A percentile compares a stretch with the other conserved stretches of the same genome.
phyloP scores from a whole-genome alignment of 768 basidiomycete species.

The Serendipita sp. region DNA sequence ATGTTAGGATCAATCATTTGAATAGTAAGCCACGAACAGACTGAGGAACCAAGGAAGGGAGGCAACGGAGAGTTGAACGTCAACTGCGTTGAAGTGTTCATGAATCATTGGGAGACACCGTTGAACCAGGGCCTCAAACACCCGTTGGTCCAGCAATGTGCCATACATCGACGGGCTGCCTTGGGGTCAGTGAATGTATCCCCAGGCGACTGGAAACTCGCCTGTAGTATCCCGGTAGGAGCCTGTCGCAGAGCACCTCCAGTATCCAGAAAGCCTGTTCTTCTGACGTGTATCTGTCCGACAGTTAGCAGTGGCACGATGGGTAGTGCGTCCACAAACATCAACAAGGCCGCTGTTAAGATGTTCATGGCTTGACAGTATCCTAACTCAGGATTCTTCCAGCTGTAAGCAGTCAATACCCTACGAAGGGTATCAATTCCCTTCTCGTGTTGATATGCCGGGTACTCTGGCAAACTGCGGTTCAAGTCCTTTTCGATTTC shows the following conservation, averaged over 20 bases:
- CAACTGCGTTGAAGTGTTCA: constrained; percentile 77
- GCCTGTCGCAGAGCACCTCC: constrained; percentile 83
- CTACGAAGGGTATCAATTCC: constrained; percentile 74
- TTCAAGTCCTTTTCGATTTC: constrained; percentile 99
- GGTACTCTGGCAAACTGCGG: constrained; percentile 89
- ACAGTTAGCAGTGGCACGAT: background rate
- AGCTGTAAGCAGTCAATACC: constrained; percentile 89
- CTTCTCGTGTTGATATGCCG: constrained; percentile 81
- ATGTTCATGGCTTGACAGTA: constrained; percentile 99
- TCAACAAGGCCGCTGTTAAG: constrained; percentile 83
- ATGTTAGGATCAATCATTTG: constrained; percentile 14
- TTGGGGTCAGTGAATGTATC: background rate
- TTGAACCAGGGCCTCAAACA: constrained; percentile 87
- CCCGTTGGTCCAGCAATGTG: constrained; percentile 93
- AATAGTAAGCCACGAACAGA: constrained; percentile 39
- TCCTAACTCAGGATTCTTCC: constrained; percentile 85
- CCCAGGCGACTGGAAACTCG: constrained; percentile 17
- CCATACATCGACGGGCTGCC: constrained; percentile 93
- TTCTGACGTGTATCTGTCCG: constrained; percentile 88
- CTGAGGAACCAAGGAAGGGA: constrained; percentile 98
- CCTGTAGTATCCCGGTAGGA: constrained; percentile 97
- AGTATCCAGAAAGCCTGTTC: constrained; percentile 97
- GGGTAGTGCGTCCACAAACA: constrained; percentile 30
- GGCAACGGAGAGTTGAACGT: constrained; percentile 93
- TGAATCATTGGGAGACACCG: constrained; percentile 84